These are phyloP conservation scores for Cicer pinnatifidum DNA, from an alignment of 306 rosid species.

Conservation along the genomic window DNA sequence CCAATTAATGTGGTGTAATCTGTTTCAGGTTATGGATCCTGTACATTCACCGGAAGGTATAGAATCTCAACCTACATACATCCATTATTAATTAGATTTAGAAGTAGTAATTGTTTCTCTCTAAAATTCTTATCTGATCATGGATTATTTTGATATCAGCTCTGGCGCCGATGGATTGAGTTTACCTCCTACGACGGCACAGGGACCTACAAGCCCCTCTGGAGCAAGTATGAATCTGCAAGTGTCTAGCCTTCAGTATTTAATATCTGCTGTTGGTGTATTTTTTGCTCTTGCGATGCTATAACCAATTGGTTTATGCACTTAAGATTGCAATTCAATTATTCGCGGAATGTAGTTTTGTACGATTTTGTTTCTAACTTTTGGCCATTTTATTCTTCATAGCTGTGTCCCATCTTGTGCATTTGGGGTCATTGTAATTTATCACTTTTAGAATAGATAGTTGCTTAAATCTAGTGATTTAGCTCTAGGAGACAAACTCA, in stretches of 20 bases:
- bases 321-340: conserved; percentile 40
- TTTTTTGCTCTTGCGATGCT: conserved; percentile 50
- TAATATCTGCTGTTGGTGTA: conserved; percentile 53
- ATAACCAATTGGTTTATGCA: conserved; percentile 49
- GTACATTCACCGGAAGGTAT: conserved; percentile 86
- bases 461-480: conserved; percentile 27
- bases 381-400: conserved; percentile 33
- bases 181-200: conserved; percentile 53
- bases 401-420: conserved; percentile 40
- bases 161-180: conserved; percentile 52
- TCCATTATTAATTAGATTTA: conserved; percentile 18
- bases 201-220: conserved; percentile 58
- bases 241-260: conserved; percentile 52
- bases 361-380: conserved; percentile 40
- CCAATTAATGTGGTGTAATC: conserved; percentile 19
- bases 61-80: conserved; percentile 39
- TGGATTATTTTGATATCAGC: conserved; percentile 58
- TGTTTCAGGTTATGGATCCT: conserved; percentile 83
- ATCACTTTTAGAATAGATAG: conserved; percentile 37
- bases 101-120: not conserved
- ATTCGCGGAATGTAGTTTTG: conserved; percentile 48
- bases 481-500: conserved; percentile 1
- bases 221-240: conserved; percentile 62
- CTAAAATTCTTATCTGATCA: conserved; percentile 29
- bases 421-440: conserved; percentile 43